A percentile compares a stretch with the other conserved stretches of the same genome.
phyloP scores from a whole-genome alignment of 306 rosid genomes.

The Geum urbanum region DNA sequence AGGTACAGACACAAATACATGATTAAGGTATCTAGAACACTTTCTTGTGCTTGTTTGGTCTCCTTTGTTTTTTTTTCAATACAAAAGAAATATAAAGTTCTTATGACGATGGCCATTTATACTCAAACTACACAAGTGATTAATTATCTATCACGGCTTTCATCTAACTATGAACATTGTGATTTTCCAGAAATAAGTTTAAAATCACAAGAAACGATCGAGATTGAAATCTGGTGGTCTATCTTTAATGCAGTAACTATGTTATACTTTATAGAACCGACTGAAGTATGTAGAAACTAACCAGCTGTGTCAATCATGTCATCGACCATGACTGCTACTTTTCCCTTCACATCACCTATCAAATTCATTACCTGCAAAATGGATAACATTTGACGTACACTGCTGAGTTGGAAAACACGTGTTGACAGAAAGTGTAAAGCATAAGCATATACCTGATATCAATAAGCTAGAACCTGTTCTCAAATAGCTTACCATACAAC shows the following conservation, averaged over 20 bases:
- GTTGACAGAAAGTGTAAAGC: constrained; percentile 1
- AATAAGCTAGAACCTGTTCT: neutral
- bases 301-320: constrained; percentile 99
- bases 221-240: neutral
- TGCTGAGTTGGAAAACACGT: constrained; percentile 9
- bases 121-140: neutral
- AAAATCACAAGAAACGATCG: neutral
- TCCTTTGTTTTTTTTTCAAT: neutral
- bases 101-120: neutral
- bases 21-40: neutral
- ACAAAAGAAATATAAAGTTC: neutral
- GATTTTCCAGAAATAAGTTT: constrained; percentile 2
- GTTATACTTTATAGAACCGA: neutral
- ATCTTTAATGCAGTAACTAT: neutral
- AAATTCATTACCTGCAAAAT: constrained; percentile 80
- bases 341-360: constrained; percentile 90
- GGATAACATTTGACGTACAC: constrained; percentile 21
- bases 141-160: neutral
- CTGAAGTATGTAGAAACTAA: constrained; percentile 27
- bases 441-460: neutral
- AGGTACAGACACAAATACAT: neutral
- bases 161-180: neutral
- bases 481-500: neutral
- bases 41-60: neutral
- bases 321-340: constrained; percentile 95